Base-by-base conservation (phyloP, 805 yeast species). In the Candida insectalens region DNA sequence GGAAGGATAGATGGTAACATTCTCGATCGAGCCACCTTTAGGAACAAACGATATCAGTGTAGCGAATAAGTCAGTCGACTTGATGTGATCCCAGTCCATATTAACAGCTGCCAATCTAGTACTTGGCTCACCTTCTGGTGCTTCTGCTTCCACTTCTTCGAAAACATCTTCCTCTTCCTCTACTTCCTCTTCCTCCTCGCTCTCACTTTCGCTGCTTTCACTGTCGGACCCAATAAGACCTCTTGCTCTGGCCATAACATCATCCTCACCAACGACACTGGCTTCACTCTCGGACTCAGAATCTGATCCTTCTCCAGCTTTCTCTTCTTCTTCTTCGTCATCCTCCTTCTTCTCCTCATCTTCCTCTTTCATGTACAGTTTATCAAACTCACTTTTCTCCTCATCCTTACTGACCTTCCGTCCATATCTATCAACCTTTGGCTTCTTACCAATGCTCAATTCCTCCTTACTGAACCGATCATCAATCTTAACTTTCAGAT, bases 71-170 rank as follows among this genome's bases (percentile, higher is more conserved):
- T 92, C 97, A 4, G 74, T 73, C 1, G 97, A 82, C 30, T 74
- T 71, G n/a, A 92, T 69, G 50, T 92, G 83, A 47, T 92, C 98
- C 98, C 98, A 92, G 53, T 92, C 98, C 71, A 92, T 65, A 50
- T 92, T 92, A 20, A 92, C 97, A 1, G 80, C 95, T 0, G 98
- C 98, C 49, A 92, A 65, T 5, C 83, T 64, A 22, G 62, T 63
- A 1, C 94, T 67, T 20, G 95, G 94, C 2, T 89, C 96, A 30
- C 95, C 94, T 33, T 76, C 79, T 32, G 83, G 87, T n/a, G 92
- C 82, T 34, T 72, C 69, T 44, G 72, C 82, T 9, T 28, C 30
- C 4, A 16, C 22, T 6, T 29, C 9, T 6, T 8, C 14, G 5
- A 18, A 6, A 8, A 65, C 45, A 42, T 76, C 82, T 17, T 69